Percentiles rank a stretch among this genome's conserved stretches.
Evolutionary conservation across 1,284 basidiomycete genomes (phyloP).

Genomic region (Takashimella tepidaria): DNA sequence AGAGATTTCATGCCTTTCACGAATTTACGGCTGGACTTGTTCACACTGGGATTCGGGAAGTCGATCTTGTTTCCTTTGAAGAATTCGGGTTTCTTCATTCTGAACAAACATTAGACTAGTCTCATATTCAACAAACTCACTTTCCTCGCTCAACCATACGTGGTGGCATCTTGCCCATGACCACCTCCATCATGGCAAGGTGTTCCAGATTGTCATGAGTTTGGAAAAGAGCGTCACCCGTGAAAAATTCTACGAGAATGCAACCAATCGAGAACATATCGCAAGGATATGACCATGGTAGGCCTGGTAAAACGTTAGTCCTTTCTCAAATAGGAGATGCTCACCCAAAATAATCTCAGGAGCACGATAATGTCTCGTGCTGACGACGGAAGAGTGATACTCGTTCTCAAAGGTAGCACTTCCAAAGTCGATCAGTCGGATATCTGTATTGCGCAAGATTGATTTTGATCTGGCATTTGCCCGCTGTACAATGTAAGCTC

Average conservation of each 20-base stretch:
- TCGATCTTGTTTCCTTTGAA: conserved; percentile 83
- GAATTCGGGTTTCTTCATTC: conserved; percentile 75
- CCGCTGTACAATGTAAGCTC: conserved; percentile 8
- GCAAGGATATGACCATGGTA: conserved; percentile 98
- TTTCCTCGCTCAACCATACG: conserved; percentile 57
- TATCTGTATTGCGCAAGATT: conserved; percentile 79
- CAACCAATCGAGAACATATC: conserved; percentile 98
- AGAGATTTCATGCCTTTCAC: conserved; percentile 80
- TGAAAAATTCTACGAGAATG: conserved; percentile 98
- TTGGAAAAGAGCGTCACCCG: conserved; percentile 95
- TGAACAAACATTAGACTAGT: not conserved
- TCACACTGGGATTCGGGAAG: conserved; percentile 83
- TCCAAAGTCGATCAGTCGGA: conserved; percentile 95
- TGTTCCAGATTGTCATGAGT: conserved; percentile 99
- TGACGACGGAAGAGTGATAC: conserved; percentile 97
- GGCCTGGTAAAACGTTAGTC: conserved; percentile 53
- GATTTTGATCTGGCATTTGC: conserved; percentile 25
- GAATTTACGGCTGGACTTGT: conserved; percentile 87
- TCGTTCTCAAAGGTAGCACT: conserved; percentile 97
- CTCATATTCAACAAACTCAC: conserved; percentile 22
- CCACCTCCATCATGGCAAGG: conserved; percentile 99
- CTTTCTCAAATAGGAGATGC: conserved; percentile 28
- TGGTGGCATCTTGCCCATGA: conserved; percentile 94
- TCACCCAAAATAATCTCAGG: conserved; percentile 96
- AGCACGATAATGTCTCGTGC: conserved; percentile 95